Conservation (phyloP, 345 rosid species). For the Gynandropsis gynandra region DNA sequence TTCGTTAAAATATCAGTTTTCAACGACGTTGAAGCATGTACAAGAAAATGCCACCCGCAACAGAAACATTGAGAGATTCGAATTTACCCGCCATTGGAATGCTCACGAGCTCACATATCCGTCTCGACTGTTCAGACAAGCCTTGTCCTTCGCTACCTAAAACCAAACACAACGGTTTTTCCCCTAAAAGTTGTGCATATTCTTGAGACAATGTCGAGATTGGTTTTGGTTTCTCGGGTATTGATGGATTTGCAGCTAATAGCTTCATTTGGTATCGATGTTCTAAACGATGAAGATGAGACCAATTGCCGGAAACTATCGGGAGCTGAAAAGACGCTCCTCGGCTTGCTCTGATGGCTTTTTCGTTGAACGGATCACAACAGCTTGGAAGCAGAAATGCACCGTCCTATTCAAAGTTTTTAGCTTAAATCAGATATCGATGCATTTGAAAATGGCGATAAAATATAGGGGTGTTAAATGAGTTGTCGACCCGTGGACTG, state of each 20-base stretch:
- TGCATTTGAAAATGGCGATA: no score
- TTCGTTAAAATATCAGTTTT: background rate
- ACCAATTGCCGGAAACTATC: slow-evolving; percentile 69
- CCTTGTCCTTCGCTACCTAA: slow-evolving; percentile 89
- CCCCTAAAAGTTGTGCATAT: slow-evolving; percentile 42
- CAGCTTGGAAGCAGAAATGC: slow-evolving; percentile 96
- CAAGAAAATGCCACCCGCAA: slow-evolving; percentile 93
- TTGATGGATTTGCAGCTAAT: slow-evolving; percentile 76
- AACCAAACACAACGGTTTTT: slow-evolving; percentile 55
- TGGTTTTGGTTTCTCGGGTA: slow-evolving; percentile 29
- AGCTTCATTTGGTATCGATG: slow-evolving; percentile 56
- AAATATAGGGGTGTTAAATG: no score
- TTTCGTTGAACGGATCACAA: slow-evolving; percentile 85
- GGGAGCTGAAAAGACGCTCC: slow-evolving; percentile 90
- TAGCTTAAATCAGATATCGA: background rate
- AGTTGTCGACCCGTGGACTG: no score
- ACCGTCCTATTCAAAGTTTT: slow-evolving; percentile 47
- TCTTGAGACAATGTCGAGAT: slow-evolving; percentile 39
- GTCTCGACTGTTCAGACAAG: slow-evolving; percentile 52
- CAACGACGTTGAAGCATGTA: slow-evolving; percentile 43
- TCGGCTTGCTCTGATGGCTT: slow-evolving; percentile 85
- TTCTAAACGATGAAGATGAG: slow-evolving; percentile 48
- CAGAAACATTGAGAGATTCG: slow-evolving; percentile 89
- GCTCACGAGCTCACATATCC: slow-evolving; percentile 64
- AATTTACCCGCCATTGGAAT: slow-evolving; percentile 80